These are phyloP conservation scores for Phytopythium litorale DNA, from an alignment of 352 stramenopile genomes.

Conservation along the genomic window DNA sequence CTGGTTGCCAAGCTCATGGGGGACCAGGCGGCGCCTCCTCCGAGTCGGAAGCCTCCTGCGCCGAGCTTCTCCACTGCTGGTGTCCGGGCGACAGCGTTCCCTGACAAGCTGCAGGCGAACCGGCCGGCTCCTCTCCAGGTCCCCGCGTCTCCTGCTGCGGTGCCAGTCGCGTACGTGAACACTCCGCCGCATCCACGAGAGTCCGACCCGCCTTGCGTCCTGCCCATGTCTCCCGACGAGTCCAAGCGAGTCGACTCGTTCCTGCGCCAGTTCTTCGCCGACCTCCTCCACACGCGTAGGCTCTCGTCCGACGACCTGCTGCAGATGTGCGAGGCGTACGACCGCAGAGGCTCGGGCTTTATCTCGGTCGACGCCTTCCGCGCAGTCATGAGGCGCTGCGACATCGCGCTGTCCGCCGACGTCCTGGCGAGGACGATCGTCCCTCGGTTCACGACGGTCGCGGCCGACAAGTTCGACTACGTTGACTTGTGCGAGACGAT, in stretches of 20 bases:
- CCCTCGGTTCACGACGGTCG: conserved; percentile 37
- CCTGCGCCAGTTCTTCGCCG: conserved; percentile 41
- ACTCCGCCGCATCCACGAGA: not conserved
- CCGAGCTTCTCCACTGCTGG: not conserved
- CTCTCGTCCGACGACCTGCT: conserved; percentile 24
- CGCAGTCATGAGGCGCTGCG: conserved; percentile 57
- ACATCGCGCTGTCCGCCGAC: conserved; percentile 46
- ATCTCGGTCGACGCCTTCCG: conserved; percentile 57
- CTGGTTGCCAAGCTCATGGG: conserved; percentile 24
- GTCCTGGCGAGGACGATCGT: conserved; percentile 33
- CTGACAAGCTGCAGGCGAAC: conserved; percentile 8
- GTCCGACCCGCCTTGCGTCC: not conserved
- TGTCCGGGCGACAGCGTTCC: not conserved
- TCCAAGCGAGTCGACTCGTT: conserved; percentile 37
- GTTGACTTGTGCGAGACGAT: conserved; percentile 56
- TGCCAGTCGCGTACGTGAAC: not conserved
- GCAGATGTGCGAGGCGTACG: conserved; percentile 52
- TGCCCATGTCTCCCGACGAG: conserved; percentile 33
- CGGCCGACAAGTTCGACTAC: conserved; percentile 64
- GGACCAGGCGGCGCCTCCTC: not conserved
- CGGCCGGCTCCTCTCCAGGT: conserved; percentile 12
- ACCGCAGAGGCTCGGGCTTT: conserved; percentile 56
- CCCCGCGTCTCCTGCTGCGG: not conserved
- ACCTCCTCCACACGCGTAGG: conserved; percentile 39
- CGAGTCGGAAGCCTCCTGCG: not conserved